Base-by-base conservation (phyloP, 2,329 filamentous ascomycete species). In the Didymella sp. region DNA sequence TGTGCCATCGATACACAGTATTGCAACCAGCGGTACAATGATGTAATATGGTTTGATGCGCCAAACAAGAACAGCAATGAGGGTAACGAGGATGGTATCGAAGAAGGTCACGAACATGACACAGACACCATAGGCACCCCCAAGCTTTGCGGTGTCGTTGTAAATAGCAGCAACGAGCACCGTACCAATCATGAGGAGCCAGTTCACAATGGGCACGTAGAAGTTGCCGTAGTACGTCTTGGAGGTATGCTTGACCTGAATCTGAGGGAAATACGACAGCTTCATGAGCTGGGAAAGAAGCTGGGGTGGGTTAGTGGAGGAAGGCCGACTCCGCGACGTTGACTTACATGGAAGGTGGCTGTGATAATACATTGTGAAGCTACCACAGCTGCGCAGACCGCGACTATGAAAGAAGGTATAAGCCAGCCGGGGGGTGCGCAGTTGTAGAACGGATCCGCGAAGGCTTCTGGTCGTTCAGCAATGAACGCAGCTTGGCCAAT, bases 21-120 rank as follows among this genome's bases (percentile, higher is more conserved):
- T 87, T 19, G 85, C 72, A 0, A 91, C 77, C 76, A 86, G 90
- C 0, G 85, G 78, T 0, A 86, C 65, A 31, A 87, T 68, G 7
- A 92, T 86, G n/a, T 88, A 63, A 49, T 81, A 80, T 1, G 85
- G 78, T 2, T 84, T 82, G 24, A 89, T 73, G 19, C 84, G 81
- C 90, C 90, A 93, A 35, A 91, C 87, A 33, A 92, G 80, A 2
- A 92, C 80, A 0, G 89, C 87, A 1, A 89, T 87, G 1, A 93
- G 78, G 0, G 88, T 84, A 1, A 91, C 87, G 82, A 94, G 87
- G 72, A 84, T 88, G 0, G 89, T 92, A 51, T 88, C 89, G 68
- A 93, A 87, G 71, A 92, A 91, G 0, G 89, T 91, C 40, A 92
- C 90, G 45, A 90, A 85, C 65, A 92, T 91, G 70, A 93, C 90